Evolutionary conservation across 371 early-diverging fungal species (phyloP).

Genomic region (Mucor piriformis): DNA sequence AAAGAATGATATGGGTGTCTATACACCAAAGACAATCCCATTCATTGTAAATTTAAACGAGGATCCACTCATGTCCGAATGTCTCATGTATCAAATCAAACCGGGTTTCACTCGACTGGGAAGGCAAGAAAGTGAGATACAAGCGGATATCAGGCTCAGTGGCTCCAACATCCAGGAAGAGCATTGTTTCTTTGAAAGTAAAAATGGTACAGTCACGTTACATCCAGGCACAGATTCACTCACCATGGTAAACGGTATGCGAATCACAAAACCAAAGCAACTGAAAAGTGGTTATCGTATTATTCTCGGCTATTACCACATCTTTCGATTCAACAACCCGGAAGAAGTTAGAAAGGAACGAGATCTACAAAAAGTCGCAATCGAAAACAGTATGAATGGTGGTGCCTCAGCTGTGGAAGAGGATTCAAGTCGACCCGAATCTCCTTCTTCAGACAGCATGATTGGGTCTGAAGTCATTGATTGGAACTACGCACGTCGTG

Average conservation of each 20-base stretch:
- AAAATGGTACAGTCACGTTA: constrained; percentile 63
- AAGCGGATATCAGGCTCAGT: constrained; percentile 74
- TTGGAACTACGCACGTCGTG: constrained; percentile 80
- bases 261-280: constrained; percentile 59
- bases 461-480: constrained; percentile 68
- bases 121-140: constrained; percentile 45
- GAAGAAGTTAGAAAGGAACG: constrained; percentile 80
- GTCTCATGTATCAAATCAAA: constrained; percentile 85
- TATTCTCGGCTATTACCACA: constrained; percentile 81
- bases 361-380: constrained; percentile 43
- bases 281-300: constrained; percentile 81
- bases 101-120: constrained; percentile 80
- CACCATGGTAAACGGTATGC: constrained; percentile 80
- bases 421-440: constrained; percentile 49
- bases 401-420: constrained; percentile 1
- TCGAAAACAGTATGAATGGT: constrained; percentile 24
- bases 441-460: constrained; percentile 56
- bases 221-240: constrained; percentile 62
- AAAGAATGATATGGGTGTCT: constrained; percentile 77
- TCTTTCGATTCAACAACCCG: constrained; percentile 88
- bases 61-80: constrained; percentile 90
- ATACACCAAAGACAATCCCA: constrained; percentile 82
- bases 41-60: constrained; percentile 91
- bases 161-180: constrained; percentile 70
- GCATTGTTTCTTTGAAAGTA: constrained; percentile 82